Conservation (phyloP, 2,329 filamentous ascomycete genomes). For the Graphilbum fragrans region DNA sequence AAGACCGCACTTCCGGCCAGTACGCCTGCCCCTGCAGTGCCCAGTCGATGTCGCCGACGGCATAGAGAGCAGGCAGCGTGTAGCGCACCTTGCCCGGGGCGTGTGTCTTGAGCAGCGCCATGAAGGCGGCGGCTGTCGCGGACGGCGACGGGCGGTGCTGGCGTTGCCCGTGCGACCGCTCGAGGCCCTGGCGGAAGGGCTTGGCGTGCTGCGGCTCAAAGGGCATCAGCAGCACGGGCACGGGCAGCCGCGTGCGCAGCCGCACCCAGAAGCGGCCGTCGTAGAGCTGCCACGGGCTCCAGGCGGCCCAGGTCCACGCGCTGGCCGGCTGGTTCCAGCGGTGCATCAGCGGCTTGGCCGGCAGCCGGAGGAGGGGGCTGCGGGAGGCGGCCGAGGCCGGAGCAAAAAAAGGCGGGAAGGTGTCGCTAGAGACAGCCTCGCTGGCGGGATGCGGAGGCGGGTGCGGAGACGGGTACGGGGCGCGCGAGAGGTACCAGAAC, state of each 20-base stretch:
- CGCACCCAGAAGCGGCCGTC: slow-evolving; percentile 53
- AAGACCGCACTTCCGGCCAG: slow-evolving; percentile 3
- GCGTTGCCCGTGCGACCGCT: too few relatives aligned
- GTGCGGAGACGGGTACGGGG: slow-evolving; percentile 12
- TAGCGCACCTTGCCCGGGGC: slow-evolving; percentile 44
- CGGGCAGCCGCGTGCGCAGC: slow-evolving; percentile 28
- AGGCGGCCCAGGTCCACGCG: slow-evolving; percentile 16
- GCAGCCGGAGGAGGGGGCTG: slow-evolving; percentile 12
- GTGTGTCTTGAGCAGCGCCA: slow-evolving; percentile 30
- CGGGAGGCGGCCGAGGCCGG: slow-evolving; percentile 19
- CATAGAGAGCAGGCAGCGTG: slow-evolving; percentile 43
- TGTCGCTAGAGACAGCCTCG: too few relatives aligned
- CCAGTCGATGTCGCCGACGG: slow-evolving; percentile 21
- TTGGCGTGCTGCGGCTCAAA: slow-evolving; percentile 31
- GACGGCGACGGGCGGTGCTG: background rate
- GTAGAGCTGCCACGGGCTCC: slow-evolving; percentile 29
- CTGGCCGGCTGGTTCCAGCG: slow-evolving; percentile 4
- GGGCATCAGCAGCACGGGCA: slow-evolving; percentile 30
- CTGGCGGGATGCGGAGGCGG: slow-evolving; percentile 32
- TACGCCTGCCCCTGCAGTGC: slow-evolving; percentile 9
- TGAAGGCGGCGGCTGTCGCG: slow-evolving; percentile 15
- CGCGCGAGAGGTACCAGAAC: slow-evolving; percentile 7
- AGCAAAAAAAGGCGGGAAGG: too few relatives aligned
- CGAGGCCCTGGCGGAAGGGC: slow-evolving; percentile 32
- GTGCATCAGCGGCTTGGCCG: slow-evolving; percentile 1